A percentile compares a stretch with the other conserved stretches of the same genome.
Evolutionary conservation across 2,329 filamentous ascomycete genomes (phyloP).

Genomic region (Cyphellophora attinorum): DNA sequence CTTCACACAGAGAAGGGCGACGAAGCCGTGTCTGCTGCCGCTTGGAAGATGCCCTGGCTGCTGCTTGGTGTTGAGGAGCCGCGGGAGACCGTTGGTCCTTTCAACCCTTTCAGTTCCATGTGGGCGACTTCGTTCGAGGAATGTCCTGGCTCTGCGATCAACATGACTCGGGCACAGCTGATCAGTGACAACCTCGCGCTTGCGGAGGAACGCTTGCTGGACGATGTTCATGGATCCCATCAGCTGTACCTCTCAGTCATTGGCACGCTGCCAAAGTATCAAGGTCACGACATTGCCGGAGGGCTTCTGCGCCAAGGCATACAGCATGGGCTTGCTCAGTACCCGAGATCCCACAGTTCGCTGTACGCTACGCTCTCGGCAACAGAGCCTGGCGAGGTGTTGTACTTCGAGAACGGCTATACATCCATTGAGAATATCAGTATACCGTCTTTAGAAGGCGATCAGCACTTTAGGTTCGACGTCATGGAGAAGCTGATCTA

Average conservation of each 20-base stretch:
- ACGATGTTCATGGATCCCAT: neutral
- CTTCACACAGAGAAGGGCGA: too few species aligned
- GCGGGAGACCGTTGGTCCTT: too few species aligned
- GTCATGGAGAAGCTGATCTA: too few species aligned
- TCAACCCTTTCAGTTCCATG: too few species aligned
- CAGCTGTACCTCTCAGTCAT: neutral
- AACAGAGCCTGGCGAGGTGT: neutral
- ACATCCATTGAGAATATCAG: neutral
- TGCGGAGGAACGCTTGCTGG: neutral
- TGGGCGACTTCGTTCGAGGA: too few species aligned
- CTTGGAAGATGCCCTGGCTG: too few species aligned
- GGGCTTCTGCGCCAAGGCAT: neutral
- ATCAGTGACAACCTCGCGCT: too few species aligned
- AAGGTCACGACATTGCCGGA: neutral
- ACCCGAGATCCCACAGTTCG: too few species aligned
- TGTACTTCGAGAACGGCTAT: constrained; percentile 1
- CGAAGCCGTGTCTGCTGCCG: too few species aligned
- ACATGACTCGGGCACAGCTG: too few species aligned
- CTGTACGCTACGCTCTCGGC: neutral
- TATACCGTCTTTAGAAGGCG: neutral
- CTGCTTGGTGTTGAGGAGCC: too few species aligned
- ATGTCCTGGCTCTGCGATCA: too few species aligned
- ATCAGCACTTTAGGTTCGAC: neutral
- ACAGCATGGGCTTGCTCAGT: neutral
- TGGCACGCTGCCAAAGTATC: neutral